Conservation (phyloP, 805 yeast genomes). For the Scheffersomyces lignosus region DNA sequence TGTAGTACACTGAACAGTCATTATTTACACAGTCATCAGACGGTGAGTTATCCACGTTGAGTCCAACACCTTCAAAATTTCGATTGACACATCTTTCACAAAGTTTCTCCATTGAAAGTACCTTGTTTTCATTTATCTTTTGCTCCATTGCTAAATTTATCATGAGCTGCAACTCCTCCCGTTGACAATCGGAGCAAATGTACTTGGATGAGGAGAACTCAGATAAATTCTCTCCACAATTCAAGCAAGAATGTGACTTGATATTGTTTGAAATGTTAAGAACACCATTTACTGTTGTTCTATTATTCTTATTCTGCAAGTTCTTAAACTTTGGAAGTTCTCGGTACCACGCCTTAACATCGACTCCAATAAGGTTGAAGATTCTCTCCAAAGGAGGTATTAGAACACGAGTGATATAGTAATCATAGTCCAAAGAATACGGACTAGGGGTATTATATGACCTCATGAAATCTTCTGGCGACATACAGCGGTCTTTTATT, state of each 20-base stretch:
- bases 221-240: constrained; percentile 24
- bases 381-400: constrained; percentile 89
- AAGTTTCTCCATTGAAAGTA: constrained; percentile 7
- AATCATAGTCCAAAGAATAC: constrained; percentile 70
- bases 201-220: constrained; percentile 3
- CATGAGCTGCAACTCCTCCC: constrained; percentile 36
- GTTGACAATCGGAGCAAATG: constrained; percentile 19
- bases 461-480: constrained; percentile 72
- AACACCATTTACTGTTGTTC: background rate
- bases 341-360: constrained; percentile 71
- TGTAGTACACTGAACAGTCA: constrained; percentile 65
- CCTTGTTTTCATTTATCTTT: constrained; percentile 13
- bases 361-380: constrained; percentile 80
- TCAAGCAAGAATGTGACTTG: constrained; percentile 19
- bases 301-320: background rate
- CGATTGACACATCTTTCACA: constrained; percentile 23
- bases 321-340: constrained; percentile 54
- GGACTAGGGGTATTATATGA: constrained; percentile 28
- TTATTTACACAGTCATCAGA: constrained; percentile 50
- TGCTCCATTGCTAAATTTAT: constrained; percentile 25
- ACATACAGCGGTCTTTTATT: constrained; percentile 72
- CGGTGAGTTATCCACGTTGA: constrained; percentile 5
- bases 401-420: constrained; percentile 79
- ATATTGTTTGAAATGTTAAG: constrained; percentile 13
- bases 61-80: constrained; percentile 15